These are phyloP conservation scores for Malus asiatica DNA, from an alignment of 306 rosid genomes.

Conservation along the genomic window DNA sequence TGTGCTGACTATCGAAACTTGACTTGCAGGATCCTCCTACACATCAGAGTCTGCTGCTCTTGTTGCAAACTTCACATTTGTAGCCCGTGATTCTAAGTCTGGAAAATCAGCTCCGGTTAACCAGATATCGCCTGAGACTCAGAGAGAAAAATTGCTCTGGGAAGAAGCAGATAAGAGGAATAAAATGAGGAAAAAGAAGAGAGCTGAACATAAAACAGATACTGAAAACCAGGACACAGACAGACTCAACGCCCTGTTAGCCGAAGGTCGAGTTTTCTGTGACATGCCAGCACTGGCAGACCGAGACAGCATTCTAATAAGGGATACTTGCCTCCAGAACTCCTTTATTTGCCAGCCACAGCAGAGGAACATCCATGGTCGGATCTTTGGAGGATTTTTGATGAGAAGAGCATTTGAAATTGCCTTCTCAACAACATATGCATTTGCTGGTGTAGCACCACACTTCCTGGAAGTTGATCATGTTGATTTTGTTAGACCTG, in stretches of 20 bases:
- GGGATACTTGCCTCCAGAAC: slow-evolving; percentile 65
- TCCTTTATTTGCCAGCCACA: slow-evolving; percentile 90
- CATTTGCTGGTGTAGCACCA: slow-evolving; percentile 79
- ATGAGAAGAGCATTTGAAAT: slow-evolving; percentile 91
- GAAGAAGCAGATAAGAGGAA: slow-evolving; percentile 73
- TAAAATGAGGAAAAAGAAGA: slow-evolving; percentile 48
- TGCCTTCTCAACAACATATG: slow-evolving; percentile 74
- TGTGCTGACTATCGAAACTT: slow-evolving; percentile 13
- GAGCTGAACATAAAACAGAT: slow-evolving; percentile 30
- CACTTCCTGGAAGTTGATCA: slow-evolving; percentile 84
- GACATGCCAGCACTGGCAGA: slow-evolving; percentile 91
- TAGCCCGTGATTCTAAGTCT: slow-evolving; percentile 66
- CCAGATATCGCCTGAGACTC: slow-evolving; percentile 56
- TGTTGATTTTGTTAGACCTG: slow-evolving; percentile 83
- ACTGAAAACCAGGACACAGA: slow-evolving; percentile 23
- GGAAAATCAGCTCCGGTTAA: slow-evolving; percentile 65
- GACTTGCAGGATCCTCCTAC: slow-evolving; percentile 26
- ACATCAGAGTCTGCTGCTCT: slow-evolving; percentile 46
- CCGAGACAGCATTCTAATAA: slow-evolving; percentile 72
- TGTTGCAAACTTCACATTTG: slow-evolving; percentile 77
- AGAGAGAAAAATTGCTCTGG: slow-evolving; percentile 57
- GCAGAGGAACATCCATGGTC: slow-evolving; percentile 79
- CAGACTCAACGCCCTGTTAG: slow-evolving; percentile 53
- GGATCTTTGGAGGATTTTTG: slow-evolving; percentile 82
- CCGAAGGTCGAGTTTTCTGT: slow-evolving; percentile 63